Base-by-base conservation (phyloP, 2,329 filamentous ascomycete genomes). In the Fusarium udum region DNA sequence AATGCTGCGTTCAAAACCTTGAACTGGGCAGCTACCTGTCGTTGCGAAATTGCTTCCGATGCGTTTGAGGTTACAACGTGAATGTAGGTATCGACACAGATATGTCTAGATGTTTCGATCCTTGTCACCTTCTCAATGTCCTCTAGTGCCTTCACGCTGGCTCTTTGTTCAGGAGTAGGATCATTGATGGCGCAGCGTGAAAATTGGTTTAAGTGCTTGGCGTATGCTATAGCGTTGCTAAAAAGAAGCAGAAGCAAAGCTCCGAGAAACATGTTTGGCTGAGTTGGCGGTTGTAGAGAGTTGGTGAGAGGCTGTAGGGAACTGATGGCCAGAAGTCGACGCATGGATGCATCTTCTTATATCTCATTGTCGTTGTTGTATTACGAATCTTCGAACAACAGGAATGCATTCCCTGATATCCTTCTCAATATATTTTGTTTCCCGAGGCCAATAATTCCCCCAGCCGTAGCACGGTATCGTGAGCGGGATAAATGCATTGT, bases 11-110 rank as follows among this genome's bases (percentile, higher is more conserved):
- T 62, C 6, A 62, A 18, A 10, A 58, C 60, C 7, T 39, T 18
- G 31, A 62, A 24, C 24, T 62, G 60, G 9, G 32, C 40, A n/a
- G 28, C 32, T 24, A 62, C 32, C 20, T 62, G 60, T 13, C 31
- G 16, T 32, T 58, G 26, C 2, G 55, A 26, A 10, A 58, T 58
- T 3, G 36, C 26, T 28, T 58, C 31, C 9, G 39, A 34, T 20
- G 31, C 39, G 13, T 45, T 46, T 6, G 40, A 15, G 18, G 31
- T 58, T 1, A 58, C 55, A 14, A 58, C 40, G 55, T 58, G 55
- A 0, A 58, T 24, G n/a, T 58, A 58, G 8, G 55, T 46, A 34
- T 58, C 55, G 6, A 58, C 52, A 4, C 36, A 55, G 20, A 55
- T 55, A 26, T 28, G 52, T 31, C 2, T 2, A 3, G 52, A 55